Evolutionary conservation across 192 early-diverging fungal species (phyloP), one percentile per base, ranked within the genome.

Genomic region (Endogone sp.): DNA sequence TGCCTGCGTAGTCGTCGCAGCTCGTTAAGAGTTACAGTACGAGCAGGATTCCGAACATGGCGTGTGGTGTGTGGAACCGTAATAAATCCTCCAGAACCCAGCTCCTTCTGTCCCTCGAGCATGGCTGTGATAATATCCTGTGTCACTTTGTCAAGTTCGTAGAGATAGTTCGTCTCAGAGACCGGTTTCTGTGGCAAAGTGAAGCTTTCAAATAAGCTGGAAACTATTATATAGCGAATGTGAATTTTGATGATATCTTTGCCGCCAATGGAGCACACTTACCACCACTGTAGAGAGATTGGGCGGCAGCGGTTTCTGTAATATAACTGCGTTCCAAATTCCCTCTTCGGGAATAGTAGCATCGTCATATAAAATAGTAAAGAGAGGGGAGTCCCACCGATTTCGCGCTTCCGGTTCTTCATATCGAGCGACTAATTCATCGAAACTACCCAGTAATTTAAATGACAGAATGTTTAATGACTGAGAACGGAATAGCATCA

Each of bases 311-410:
- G 93, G 82, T 56, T 86, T 89, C 22, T 86, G 85, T 68, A 90
- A 71, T 16, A 97, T 77, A 0, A 95, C 68, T 13, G 93, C 86
- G 56, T 88, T 84, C 86, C 92, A 90, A 37, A 96, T 91, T n/a
- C 74, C 71, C 28, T 89, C 87, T 60, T 84, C 78, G 4, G 91
- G 89, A 28, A 90, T 72, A 11, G 76, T 68, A 2, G 67, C 65
- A 37, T 94, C 93, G 24, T 89, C 82, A 64, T 90, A 91, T 10
- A 95, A 79, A 4, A 98, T 73, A 0, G 93, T 93, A 67, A 97
- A 96, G n/a, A 99, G 80, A 22, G 98, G 98, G 2, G 94, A 88
- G 76, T 99, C 98, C 98, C 98, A 99, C 58, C 92, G 83, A 72
- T 93, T 93, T 11, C 86, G 77, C 4, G 85, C 83, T 68, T 97